These are phyloP conservation scores for Talaromyces wortmannii DNA, from an alignment of 495 filamentous ascomycete genomes.

Conservation along the genomic window DNA sequence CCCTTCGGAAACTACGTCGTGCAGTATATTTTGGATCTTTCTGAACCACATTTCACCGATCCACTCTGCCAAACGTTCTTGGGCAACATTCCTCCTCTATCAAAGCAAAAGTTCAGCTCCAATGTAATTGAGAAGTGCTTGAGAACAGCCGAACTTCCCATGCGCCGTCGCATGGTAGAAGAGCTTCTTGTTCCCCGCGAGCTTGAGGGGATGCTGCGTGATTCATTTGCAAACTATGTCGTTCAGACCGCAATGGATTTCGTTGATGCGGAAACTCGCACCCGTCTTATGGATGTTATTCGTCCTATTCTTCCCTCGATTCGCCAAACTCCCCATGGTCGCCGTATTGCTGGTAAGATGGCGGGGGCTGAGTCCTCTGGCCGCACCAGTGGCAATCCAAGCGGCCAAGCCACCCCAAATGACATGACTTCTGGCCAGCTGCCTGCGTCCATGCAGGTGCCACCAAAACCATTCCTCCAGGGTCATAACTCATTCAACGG, in stretches of 20 bases:
- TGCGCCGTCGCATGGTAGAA: conserved; percentile 73
- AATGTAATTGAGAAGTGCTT: conserved; percentile 98
- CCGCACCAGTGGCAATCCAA: conserved; percentile 24
- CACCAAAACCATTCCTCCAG: conserved; percentile 25
- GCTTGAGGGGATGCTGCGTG: conserved; percentile 79
- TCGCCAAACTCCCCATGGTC: conserved; percentile 84
- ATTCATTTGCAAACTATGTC: conserved; percentile 94
- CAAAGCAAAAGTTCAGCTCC: conserved; percentile 98
- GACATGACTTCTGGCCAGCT: conserved; percentile 28
- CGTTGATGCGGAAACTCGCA: conserved; percentile 62
- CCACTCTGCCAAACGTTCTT: conserved; percentile 73
- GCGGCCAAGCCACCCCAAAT: conserved; percentile 31
- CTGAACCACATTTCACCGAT: conserved; percentile 73
- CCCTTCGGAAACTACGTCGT: conserved; percentile 98
- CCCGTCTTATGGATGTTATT: conserved; percentile 69
- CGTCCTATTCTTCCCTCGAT: conserved; percentile 77
- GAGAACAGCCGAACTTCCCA: conserved; percentile 61
- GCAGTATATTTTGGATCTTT: conserved; percentile 94
- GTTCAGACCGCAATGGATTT: conserved; percentile 94
- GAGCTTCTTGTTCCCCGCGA: conserved; percentile 72
- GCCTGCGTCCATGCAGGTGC: conserved; percentile 20
- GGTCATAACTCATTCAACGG: conserved; percentile 18
- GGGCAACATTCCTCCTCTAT: conserved; percentile 66
- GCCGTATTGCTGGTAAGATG: conserved; percentile 86
- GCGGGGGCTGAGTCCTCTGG: conserved; percentile 30